Conservation (phyloP, 140 eudicot species). For the Stevia rebaudiana region DNA sequence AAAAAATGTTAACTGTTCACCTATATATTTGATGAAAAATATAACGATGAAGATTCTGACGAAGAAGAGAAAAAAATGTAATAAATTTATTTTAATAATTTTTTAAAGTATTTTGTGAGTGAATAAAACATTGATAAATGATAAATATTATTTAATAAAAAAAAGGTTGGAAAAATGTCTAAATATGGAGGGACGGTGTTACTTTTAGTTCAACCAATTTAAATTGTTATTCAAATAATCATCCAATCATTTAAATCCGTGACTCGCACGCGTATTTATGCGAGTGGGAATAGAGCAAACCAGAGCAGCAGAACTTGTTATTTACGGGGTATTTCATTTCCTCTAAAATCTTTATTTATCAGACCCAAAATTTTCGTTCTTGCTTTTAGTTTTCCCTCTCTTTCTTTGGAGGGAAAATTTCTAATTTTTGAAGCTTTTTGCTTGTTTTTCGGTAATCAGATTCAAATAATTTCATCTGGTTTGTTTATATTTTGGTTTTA, state of each 20-base stretch:
- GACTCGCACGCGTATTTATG: constrained; percentile 14
- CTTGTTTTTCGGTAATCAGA: constrained; percentile 14
- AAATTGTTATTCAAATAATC: too few relatives aligned
- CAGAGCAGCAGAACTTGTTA: background rate
- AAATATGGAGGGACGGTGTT: too few relatives aligned
- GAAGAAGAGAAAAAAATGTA: too few relatives aligned
- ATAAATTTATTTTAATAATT: too few relatives aligned
- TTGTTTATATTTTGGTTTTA: constrained; percentile 2
- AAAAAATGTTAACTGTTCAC: too few relatives aligned
- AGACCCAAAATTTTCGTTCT: constrained; percentile 22
- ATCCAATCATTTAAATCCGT: background rate
- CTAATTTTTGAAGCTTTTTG: constrained; percentile 24
- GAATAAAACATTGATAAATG: too few relatives aligned
- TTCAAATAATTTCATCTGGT: constrained; percentile 22
- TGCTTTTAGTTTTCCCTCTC: constrained; percentile 38
- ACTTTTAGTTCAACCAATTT: too few relatives aligned
- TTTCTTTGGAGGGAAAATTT: constrained; percentile 39
- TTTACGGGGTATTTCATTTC: background rate
- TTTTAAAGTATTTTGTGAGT: too few relatives aligned
- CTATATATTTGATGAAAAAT: too few relatives aligned
- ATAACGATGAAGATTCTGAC: too few relatives aligned
- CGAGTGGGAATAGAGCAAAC: background rate
- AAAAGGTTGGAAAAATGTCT: too few relatives aligned
- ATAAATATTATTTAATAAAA: too few relatives aligned
- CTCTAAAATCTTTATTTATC: constrained; percentile 22